Conservation (phyloP, 345 rosid genomes). For the Eutrema japonicum region DNA sequence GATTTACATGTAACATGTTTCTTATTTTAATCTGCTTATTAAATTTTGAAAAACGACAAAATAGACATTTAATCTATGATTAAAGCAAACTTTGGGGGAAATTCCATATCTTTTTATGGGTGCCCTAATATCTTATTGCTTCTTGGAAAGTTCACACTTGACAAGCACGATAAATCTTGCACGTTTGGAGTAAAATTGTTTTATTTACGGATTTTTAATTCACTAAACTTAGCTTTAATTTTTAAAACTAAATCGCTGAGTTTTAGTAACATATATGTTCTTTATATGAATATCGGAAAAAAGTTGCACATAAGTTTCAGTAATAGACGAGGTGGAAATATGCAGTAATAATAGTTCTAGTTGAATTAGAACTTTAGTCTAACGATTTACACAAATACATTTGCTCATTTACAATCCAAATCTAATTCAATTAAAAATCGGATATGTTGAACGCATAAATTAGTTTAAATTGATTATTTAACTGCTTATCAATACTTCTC, state of each 20-base stretch:
- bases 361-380: background rate
- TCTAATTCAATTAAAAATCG: background rate
- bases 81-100: conserved; percentile 35
- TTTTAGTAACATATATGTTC: background rate
- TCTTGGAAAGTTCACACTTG: conserved; percentile 45
- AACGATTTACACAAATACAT: background rate
- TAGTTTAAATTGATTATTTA: background rate
- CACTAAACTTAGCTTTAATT: background rate
- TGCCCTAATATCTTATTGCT: conserved; percentile 41
- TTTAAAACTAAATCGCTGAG: background rate
- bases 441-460: background rate
- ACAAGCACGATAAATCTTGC: conserved; percentile 45
- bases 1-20: conserved; percentile 1
- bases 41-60: conserved; percentile 38
- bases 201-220: background rate
- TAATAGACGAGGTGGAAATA: background rate
- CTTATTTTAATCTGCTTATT: background rate
- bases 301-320: background rate
- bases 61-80: conserved; percentile 47
- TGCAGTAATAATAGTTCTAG: background rate
- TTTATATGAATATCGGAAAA: background rate
- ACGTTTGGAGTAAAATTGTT: conserved; percentile 12
- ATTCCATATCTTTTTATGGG: conserved; percentile 42
- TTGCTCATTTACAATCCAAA: background rate
- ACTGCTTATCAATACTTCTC: background rate